A percentile compares a stretch with the other conserved stretches of the same genome.
phyloP scores from a whole-genome alignment of 768 basidiomycete species.

The Cubamyces sp. region DNA sequence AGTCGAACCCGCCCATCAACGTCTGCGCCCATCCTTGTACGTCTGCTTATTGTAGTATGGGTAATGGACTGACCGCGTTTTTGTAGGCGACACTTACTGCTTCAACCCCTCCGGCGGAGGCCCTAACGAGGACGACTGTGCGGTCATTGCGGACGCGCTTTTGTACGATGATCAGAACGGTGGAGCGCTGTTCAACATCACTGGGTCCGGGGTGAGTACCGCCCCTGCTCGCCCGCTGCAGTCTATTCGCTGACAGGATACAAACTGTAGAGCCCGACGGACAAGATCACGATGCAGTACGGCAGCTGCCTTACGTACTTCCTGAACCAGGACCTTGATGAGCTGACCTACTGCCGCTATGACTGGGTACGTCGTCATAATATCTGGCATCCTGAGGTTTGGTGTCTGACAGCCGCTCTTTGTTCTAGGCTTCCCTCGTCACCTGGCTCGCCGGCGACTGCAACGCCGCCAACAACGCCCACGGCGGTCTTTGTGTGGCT shows the following conservation, averaged over 20 bases:
- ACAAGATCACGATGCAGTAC: slow-evolving; percentile 47
- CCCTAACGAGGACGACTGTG: slow-evolving; percentile 51
- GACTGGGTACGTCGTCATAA: slow-evolving; percentile 46
- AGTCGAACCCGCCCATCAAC: slow-evolving; percentile 33
- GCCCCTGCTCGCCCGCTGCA: background rate
- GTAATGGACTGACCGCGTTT: slow-evolving; percentile 5
- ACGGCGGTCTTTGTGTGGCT: slow-evolving; percentile 54
- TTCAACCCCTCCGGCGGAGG: slow-evolving; percentile 51
- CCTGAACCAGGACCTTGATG: slow-evolving; percentile 46
- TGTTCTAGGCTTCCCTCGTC: slow-evolving; percentile 40
- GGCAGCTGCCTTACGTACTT: slow-evolving; percentile 50
- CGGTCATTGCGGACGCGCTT: slow-evolving; percentile 53
- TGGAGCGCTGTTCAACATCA: slow-evolving; percentile 33
- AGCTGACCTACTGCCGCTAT: slow-evolving; percentile 47
- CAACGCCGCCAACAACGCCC: slow-evolving; percentile 52
- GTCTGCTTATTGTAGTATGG: slow-evolving; percentile 8
- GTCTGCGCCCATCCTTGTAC: slow-evolving; percentile 49
- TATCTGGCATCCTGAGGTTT: background rate
- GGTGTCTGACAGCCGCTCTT: too few species aligned
- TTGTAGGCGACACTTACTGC: slow-evolving; percentile 41
- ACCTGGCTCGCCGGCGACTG: slow-evolving; percentile 50
- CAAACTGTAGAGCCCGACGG: slow-evolving; percentile 33
- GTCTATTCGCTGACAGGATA: background rate
- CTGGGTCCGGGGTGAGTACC: slow-evolving; percentile 7
- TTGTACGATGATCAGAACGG: slow-evolving; percentile 50